phyloP scores from a whole-genome alignment of 108 stramenopile species.

The Asterionellopsis glacialis region DNA sequence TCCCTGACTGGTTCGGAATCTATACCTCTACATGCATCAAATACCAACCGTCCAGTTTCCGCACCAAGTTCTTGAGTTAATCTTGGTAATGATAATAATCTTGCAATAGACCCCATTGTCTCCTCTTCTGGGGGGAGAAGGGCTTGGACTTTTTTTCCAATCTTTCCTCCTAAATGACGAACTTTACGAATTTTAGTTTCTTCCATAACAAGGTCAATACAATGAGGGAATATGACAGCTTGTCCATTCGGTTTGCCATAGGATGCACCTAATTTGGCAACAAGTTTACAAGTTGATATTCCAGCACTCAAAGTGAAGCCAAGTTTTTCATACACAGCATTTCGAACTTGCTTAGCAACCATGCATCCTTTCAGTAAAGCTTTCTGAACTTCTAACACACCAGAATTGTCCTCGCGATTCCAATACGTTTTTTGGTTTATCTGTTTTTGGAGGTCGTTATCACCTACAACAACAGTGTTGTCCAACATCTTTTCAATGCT shows the following conservation, averaged over 20 bases:
- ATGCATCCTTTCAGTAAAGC: constrained; percentile 46
- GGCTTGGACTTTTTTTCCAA: constrained; percentile 51
- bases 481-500: neutral
- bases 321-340: constrained; percentile 45
- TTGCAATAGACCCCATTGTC: constrained; percentile 46
- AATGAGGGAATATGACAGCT: constrained; percentile 58
- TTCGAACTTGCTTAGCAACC: constrained; percentile 48
- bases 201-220: constrained; percentile 48
- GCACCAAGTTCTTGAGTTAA: constrained; percentile 42
- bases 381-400: constrained; percentile 4
- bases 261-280: constrained; percentile 80
- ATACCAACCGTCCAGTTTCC: constrained; percentile 56
- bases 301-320: constrained; percentile 82
- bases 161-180: constrained; percentile 80
- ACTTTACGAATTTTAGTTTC: constrained; percentile 70
- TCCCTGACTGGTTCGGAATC: constrained; percentile 65
- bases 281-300: constrained; percentile 70
- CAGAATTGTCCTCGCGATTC: constrained; percentile 12
- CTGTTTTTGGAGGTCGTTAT: neutral
- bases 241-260: constrained; percentile 88
- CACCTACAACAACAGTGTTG: constrained; percentile 14
- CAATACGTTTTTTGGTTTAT: constrained; percentile 1
- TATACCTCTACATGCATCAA: constrained; percentile 62
- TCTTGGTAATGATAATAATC: constrained; percentile 50
- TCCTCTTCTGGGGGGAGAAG: constrained; percentile 35